Evolutionary conservation across 306 rosid species (phyloP).

Genomic region (Cercis canadensis): DNA sequence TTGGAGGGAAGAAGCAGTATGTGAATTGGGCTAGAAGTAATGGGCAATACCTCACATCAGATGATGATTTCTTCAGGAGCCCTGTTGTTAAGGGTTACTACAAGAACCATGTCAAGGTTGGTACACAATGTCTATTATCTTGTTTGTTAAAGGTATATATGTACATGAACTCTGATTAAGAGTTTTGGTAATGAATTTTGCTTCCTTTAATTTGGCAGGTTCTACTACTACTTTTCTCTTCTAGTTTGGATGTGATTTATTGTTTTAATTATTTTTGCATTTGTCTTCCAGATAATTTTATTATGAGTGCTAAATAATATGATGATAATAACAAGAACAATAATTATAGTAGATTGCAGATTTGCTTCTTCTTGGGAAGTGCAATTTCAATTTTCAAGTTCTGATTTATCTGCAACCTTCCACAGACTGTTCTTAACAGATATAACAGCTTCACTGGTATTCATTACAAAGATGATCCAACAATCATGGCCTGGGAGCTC

Average conservation of each 20-base stretch:
- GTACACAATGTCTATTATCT: conserved; percentile 6
- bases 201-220: conserved; percentile 2
- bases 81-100: conserved; percentile 76
- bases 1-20: conserved; percentile 95
- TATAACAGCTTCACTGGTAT: conserved; percentile 70
- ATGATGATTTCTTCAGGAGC: conserved; percentile 87
- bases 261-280: neutral
- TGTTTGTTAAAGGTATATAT: conserved; percentile 11
- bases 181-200: conserved; percentile 10
- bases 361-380: conserved; percentile 4
- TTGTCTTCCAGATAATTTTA: neutral
- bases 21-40: conserved; percentile 91
- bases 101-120: conserved; percentile 78
- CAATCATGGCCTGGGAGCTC: conserved; percentile 99
- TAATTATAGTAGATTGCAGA: neutral
- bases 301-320: neutral
- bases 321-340: neutral
- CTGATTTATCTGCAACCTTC: conserved; percentile 39
- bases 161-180: neutral
- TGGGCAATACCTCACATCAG: conserved; percentile 78
- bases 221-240: neutral
- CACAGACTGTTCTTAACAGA: conserved; percentile 75
- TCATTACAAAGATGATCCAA: conserved; percentile 83
- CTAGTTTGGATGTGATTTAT: conserved; percentile 2
- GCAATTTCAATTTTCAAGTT: conserved; percentile 32